Evolutionary conservation across 2,329 filamentous ascomycete genomes (phyloP).

Genomic region (Sporothrix pallida): DNA sequence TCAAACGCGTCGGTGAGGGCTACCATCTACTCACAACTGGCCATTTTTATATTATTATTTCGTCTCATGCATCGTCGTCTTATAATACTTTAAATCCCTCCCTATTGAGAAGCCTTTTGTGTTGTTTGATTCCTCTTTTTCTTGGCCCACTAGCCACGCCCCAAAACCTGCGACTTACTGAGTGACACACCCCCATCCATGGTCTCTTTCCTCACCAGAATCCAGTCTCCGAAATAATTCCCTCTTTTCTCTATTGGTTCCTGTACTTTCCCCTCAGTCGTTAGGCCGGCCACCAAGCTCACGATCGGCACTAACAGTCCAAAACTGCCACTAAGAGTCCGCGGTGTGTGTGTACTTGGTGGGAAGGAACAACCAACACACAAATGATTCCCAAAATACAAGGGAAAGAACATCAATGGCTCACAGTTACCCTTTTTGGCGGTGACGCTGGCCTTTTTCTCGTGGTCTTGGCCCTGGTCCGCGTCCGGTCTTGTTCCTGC

Average conservation of each 20-base stretch:
- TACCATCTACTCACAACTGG: not conserved
- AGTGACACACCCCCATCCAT: slow-evolving; percentile 5
- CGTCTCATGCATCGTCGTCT: not conserved
- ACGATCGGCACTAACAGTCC: slow-evolving; percentile 12
- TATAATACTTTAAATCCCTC: not conserved
- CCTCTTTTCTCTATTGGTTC: not conserved
- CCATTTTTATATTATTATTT: not conserved
- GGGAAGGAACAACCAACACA: not conserved
- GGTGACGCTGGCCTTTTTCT: slow-evolving; percentile 25
- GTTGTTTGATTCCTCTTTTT: not conserved
- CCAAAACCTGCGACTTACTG: slow-evolving; percentile 12
- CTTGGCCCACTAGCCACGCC: slow-evolving; percentile 5
- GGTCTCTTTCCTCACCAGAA: not conserved
- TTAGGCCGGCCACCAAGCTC: not conserved
- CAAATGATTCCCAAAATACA: not conserved
- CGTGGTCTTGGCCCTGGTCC: slow-evolving; percentile 1
- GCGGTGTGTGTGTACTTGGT: not conserved
- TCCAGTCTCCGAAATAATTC: not conserved
- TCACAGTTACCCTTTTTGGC: slow-evolving; percentile 27
- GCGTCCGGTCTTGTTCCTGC: slow-evolving; percentile 17
- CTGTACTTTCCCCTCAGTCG: not conserved
- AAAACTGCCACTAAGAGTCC: not conserved
- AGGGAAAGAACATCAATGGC: not conserved
- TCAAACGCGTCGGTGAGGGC: not conserved
- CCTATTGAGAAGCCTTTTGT: not conserved